Conservation (phyloP, 2,329 filamentous ascomycete genomes). For the Neonectria ditissima region DNA sequence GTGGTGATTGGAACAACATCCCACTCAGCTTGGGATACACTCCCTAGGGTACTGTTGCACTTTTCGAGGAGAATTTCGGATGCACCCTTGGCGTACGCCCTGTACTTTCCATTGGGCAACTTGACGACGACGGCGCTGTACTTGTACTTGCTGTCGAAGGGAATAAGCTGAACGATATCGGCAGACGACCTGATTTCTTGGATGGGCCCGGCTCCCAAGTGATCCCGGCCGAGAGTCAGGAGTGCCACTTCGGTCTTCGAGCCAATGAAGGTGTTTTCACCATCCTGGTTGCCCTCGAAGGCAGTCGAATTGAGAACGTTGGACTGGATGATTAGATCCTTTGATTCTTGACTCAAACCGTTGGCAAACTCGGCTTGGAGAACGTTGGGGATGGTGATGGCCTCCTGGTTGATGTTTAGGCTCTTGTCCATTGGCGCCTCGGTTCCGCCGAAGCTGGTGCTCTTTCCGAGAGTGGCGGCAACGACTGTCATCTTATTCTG, state of each 20-base stretch:
- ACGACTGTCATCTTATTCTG: slow-evolving; percentile 83
- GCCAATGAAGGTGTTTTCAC: slow-evolving; percentile 61
- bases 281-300: slow-evolving; percentile 63
- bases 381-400: slow-evolving; percentile 43
- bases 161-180: slow-evolving; percentile 62
- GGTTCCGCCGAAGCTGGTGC: slow-evolving; percentile 48
- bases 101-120: slow-evolving; percentile 57
- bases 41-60: slow-evolving; percentile 59
- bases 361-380: slow-evolving; percentile 45
- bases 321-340: slow-evolving; percentile 74
- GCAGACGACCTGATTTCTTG: slow-evolving; percentile 60
- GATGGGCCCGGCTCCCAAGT: slow-evolving; percentile 62
- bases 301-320: slow-evolving; percentile 69
- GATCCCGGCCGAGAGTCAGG: slow-evolving; percentile 61
- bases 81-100: slow-evolving; percentile 66
- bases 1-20: slow-evolving; percentile 57
- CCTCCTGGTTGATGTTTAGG: slow-evolving; percentile 35
- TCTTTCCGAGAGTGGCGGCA: slow-evolving; percentile 70
- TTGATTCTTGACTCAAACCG: slow-evolving; percentile 37
- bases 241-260: slow-evolving; percentile 70
- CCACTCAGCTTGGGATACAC: slow-evolving; percentile 69
- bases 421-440: slow-evolving; percentile 38
- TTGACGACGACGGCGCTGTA: slow-evolving; percentile 68
- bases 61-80: slow-evolving; percentile 66
- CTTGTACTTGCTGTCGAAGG: slow-evolving; percentile 67